Percentiles rank a stretch among this genome's conserved stretches.
These are phyloP conservation scores for Antarctomyces pellizariae DNA, from an alignment of 495 filamentous ascomycete species.

Conservation along the genomic window DNA sequence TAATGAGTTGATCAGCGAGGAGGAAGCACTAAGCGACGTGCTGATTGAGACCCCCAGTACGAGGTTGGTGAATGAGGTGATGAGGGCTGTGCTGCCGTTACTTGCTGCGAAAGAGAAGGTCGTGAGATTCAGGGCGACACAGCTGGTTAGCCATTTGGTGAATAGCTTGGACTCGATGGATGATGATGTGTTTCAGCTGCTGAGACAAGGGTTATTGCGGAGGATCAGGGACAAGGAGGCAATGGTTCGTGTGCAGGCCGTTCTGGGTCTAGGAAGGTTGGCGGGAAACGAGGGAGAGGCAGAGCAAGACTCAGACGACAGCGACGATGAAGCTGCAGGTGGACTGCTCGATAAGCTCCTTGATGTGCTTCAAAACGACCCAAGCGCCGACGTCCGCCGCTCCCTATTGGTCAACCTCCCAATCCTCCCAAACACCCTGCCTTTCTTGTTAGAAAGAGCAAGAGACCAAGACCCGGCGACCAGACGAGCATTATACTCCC, in stretches of 20 bases:
- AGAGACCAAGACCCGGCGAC: constrained; percentile 70
- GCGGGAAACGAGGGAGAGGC: constrained; percentile 61
- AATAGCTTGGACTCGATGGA: constrained; percentile 81
- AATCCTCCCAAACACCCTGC: constrained; percentile 57
- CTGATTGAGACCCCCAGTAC: constrained; percentile 61
- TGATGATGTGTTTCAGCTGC: constrained; percentile 63
- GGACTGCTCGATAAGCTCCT: constrained; percentile 63
- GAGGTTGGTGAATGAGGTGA: constrained; percentile 47
- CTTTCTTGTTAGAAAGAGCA: constrained; percentile 76
- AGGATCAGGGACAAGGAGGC: constrained; percentile 83
- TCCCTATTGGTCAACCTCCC: constrained; percentile 76
- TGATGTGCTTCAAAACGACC: constrained; percentile 81
- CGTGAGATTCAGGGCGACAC: constrained; percentile 72
- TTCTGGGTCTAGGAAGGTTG: constrained; percentile 62
- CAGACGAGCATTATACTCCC: constrained; percentile 65
- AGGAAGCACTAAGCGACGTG: constrained; percentile 30
- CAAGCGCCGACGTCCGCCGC: constrained; percentile 76
- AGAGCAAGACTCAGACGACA: constrained; percentile 43
- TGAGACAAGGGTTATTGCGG: constrained; percentile 53
- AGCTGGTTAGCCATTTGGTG: constrained; percentile 65
- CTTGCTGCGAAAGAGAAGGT: constrained; percentile 71
- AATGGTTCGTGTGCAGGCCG: constrained; percentile 81
- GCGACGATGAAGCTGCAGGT: constrained; percentile 26
- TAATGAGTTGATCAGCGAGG: constrained; percentile 24
- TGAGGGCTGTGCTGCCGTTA: constrained; percentile 42